These are phyloP conservation scores for Passalora sequoiae DNA, from an alignment of 2,329 filamentous ascomycete genomes.

Conservation along the genomic window DNA sequence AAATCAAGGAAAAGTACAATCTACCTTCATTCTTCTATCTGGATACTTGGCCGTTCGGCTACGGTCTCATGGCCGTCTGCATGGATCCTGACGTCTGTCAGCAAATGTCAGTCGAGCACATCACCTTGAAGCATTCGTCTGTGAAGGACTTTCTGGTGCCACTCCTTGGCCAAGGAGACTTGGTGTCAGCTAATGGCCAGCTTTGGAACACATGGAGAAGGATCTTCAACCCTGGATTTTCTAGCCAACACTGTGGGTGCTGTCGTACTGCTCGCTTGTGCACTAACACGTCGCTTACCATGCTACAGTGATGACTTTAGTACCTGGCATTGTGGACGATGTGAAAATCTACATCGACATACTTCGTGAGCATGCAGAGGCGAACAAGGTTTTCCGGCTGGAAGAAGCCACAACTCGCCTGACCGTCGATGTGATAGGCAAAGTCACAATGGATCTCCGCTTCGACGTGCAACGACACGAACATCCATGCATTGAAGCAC, in stretches of 20 bases:
- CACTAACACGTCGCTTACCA: too few species aligned
- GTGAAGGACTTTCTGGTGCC: constrained; percentile 13
- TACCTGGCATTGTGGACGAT: constrained; percentile 37
- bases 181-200: constrained; percentile 34
- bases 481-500: constrained; percentile 35
- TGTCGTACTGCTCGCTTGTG: too few species aligned
- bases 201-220: constrained; percentile 42
- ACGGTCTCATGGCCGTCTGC: constrained; percentile 17
- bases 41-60: constrained; percentile 22
- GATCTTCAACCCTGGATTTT: constrained; percentile 43
- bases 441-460: constrained; percentile 35
- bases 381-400: constrained; percentile 37
- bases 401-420: constrained; percentile 38
- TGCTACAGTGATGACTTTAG: constrained; percentile 34
- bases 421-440: constrained; percentile 42
- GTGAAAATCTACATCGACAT: constrained; percentile 31
- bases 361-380: constrained; percentile 34
- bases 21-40: constrained; percentile 19
- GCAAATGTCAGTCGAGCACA: constrained; percentile 17
- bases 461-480: constrained; percentile 34
- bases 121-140: constrained; percentile 12
- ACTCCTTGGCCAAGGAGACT: constrained; percentile 22
- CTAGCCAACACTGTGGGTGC: constrained; percentile 28
- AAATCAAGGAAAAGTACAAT: constrained; percentile 19
- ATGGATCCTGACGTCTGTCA: constrained; percentile 20